These are phyloP conservation scores for Phytophthora fragariaefolia DNA, from an alignment of 352 stramenopile genomes.

Conservation along the genomic window DNA sequence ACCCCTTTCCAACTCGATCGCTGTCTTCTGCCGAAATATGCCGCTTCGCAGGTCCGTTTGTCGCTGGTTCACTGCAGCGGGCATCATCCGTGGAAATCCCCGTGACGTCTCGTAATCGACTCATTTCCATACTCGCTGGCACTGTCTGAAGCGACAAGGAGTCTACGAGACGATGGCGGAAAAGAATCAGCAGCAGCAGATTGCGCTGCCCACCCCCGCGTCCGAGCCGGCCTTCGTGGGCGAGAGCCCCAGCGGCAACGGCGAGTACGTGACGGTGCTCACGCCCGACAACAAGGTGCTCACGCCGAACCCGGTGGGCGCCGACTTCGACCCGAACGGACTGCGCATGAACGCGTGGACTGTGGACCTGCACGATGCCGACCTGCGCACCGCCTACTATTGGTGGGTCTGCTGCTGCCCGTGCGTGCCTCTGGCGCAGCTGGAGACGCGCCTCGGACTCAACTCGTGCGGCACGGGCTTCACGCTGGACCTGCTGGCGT, in stretches of 20 bases:
- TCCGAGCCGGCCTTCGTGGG: slow-evolving; percentile 33
- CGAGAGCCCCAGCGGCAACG: slow-evolving; percentile 28
- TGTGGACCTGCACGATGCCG: slow-evolving; percentile 30
- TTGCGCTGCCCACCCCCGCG: slow-evolving; percentile 25
- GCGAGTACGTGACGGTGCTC: slow-evolving; percentile 47
- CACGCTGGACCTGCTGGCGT: slow-evolving; percentile 28
- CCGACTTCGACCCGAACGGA: slow-evolving; percentile 42
- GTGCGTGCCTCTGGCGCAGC: slow-evolving; percentile 39
- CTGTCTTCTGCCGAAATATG: slow-evolving; percentile 16
- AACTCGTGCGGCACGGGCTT: slow-evolving; percentile 29
- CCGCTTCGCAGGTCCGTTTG: slow-evolving; percentile 3
- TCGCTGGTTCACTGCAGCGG: slow-evolving; percentile 14
- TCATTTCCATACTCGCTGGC: slow-evolving; percentile 24
- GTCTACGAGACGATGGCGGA: slow-evolving; percentile 30
- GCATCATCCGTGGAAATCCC: slow-evolving; percentile 29
- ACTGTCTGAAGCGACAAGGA: slow-evolving; percentile 12
- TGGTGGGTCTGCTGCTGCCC: slow-evolving; percentile 47
- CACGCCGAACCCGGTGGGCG: slow-evolving; percentile 1
- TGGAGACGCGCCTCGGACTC: slow-evolving; percentile 44
- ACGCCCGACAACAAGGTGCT: slow-evolving; percentile 42
- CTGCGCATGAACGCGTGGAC: slow-evolving; percentile 47
- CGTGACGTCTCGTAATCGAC: slow-evolving; percentile 7
- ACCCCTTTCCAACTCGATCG: background rate
- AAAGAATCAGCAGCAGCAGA: slow-evolving; percentile 27
- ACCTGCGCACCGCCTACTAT: slow-evolving; percentile 41